These are phyloP conservation scores for Dissophora ornata DNA, from an alignment of 192 early-diverging fungal species.

Conservation along the genomic window DNA sequence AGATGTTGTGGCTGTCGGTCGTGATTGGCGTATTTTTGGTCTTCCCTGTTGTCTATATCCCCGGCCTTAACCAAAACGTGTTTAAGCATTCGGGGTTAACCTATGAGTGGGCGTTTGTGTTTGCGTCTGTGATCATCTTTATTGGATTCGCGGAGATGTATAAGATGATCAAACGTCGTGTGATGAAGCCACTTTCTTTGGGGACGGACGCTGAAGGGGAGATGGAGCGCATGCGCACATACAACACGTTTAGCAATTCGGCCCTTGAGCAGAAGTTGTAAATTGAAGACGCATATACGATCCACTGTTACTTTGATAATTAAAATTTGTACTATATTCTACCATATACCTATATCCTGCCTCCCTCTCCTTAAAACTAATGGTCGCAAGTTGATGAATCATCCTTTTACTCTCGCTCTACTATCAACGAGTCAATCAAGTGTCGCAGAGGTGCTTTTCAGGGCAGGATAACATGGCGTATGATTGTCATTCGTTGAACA, in stretches of 20 bases:
- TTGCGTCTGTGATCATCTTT: conserved; percentile 27
- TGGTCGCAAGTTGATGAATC: no score
- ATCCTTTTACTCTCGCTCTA: no score
- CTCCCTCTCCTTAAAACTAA: no score
- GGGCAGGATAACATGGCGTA: no score
- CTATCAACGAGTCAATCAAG: no score
- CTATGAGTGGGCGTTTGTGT: conserved; percentile 33
- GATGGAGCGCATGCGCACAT: conserved; percentile 25
- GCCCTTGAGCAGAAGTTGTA: conserved; percentile 5
- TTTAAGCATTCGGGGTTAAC: conserved; percentile 24
- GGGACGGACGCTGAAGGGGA: not conserved
- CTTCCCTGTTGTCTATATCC: conserved; percentile 28
- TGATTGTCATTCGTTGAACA: no score
- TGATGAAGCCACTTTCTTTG: conserved; percentile 15
- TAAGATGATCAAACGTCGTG: conserved; percentile 18
- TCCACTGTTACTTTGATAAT: no score
- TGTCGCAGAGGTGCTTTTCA: no score
- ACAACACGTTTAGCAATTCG: conserved; percentile 5
- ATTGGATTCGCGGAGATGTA: conserved; percentile 25
- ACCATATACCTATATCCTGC: no score
- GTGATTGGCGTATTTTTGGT: conserved; percentile 61
- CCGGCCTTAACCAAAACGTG: conserved; percentile 40
- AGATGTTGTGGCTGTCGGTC: conserved; percentile 57
- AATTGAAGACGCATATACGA: no score
- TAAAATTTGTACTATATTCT: no score